Conservation (phyloP, 148 eudicot species). For the Camellia japonica region DNA sequence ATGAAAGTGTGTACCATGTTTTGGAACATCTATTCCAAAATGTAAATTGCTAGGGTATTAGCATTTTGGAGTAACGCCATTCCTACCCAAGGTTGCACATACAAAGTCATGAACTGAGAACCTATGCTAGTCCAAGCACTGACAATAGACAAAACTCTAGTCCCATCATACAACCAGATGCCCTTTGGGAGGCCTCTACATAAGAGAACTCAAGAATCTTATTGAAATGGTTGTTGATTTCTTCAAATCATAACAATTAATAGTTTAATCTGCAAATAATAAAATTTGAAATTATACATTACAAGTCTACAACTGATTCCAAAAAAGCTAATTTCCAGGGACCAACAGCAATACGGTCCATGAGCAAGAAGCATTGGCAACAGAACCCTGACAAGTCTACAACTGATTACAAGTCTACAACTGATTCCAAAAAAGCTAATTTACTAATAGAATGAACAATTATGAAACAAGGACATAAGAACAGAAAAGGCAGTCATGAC, state of each 20-base stretch:
- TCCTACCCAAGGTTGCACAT: too few relatives aligned
- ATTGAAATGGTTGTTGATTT: neutral
- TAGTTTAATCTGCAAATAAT: neutral
- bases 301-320: neutral
- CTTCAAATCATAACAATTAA: neutral
- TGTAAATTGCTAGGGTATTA: too few relatives aligned
- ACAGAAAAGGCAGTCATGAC: conserved; percentile 9
- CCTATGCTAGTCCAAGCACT: too few relatives aligned
- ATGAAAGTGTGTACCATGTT: too few relatives aligned
- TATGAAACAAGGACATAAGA: neutral
- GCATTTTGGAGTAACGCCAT: too few relatives aligned
- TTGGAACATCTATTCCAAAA: too few relatives aligned
- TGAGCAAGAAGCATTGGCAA: neutral
- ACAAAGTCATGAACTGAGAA: too few relatives aligned
- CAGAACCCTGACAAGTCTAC: neutral
- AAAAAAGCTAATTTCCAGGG: neutral
- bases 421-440: too few relatives aligned
- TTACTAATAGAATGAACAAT: neutral
- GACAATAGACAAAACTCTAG: neutral
- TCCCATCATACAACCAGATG: neutral
- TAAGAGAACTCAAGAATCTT: neutral
- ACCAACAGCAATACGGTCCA: neutral
- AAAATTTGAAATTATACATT: neutral
- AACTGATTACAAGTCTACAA: too few relatives aligned
- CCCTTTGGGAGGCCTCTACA: neutral